These are phyloP conservation scores for Tanozyma kutaoensis DNA, from an alignment of 805 yeast genomes.

Conservation along the genomic window DNA sequence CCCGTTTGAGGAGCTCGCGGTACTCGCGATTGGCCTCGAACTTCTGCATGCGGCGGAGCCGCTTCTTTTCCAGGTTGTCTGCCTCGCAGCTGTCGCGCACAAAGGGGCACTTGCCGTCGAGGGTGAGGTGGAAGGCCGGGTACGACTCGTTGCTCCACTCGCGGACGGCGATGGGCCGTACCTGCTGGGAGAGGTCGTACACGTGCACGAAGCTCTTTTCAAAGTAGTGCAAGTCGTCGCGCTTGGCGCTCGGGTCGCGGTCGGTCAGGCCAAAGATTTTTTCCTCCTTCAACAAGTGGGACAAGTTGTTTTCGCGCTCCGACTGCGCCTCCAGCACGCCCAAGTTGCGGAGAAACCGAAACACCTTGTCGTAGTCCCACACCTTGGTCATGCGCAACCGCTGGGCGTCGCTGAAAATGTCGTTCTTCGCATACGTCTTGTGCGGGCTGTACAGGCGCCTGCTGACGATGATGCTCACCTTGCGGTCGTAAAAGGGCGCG, in stretches of 20 bases:
- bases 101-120: constrained; percentile 76
- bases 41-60: constrained; percentile 14
- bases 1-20: constrained; percentile 22
- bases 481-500: constrained; percentile 36
- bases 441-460: constrained; percentile 35
- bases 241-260: constrained; percentile 71
- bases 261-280: constrained; percentile 78
- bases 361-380: constrained; percentile 81
- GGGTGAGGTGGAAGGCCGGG: constrained; percentile 49
- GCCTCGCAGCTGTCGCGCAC: constrained; percentile 35
- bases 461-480: constrained; percentile 65
- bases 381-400: constrained; percentile 58
- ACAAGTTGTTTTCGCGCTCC: constrained; percentile 5
- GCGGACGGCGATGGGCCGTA: constrained; percentile 68
- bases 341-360: constrained; percentile 60
- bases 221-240: constrained; percentile 79
- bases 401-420: constrained; percentile 54
- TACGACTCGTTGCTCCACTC: constrained; percentile 53
- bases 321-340: neutral
- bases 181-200: constrained; percentile 66
- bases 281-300: constrained; percentile 65
- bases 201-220: constrained; percentile 58
- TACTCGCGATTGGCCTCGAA: constrained; percentile 28
- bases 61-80: constrained; percentile 26
- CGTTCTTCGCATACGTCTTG: constrained; percentile 33